These are phyloP conservation scores for Fraxinus greggii DNA, from an alignment of 305 asterid genomes.

Conservation along the genomic window DNA sequence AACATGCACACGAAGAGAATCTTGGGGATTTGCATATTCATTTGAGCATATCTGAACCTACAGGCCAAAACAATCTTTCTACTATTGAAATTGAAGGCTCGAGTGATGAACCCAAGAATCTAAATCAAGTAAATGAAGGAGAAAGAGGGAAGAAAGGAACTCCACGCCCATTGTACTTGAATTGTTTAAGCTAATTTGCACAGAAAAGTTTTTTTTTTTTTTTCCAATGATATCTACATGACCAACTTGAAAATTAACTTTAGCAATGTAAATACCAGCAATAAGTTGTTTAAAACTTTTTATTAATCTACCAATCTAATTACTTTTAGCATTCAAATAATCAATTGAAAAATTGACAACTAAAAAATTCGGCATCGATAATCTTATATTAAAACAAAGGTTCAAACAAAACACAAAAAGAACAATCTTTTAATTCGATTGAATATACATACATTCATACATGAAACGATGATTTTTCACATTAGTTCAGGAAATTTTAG, in stretches of 20 bases:
- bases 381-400: background rate
- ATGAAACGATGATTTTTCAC: background rate
- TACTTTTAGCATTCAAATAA: background rate
- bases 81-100: background rate
- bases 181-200: background rate
- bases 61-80: background rate
- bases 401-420: background rate
- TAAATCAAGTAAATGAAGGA: background rate
- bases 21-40: background rate
- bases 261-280: background rate
- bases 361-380: background rate
- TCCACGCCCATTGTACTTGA: background rate
- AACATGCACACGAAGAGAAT: background rate
- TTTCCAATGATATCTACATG: background rate
- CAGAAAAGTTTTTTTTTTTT: background rate
- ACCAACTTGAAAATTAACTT: background rate
- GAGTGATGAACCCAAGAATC: background rate
- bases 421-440: background rate
- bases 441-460: background rate
- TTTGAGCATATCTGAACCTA: background rate
- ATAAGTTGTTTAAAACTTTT: background rate
- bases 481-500: background rate
- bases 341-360: background rate
- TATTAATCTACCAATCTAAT: background rate
- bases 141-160: background rate